These are phyloP conservation scores for Fusarium coffeatum DNA, from an alignment of 2,329 filamentous ascomycete genomes.

Conservation along the genomic window DNA sequence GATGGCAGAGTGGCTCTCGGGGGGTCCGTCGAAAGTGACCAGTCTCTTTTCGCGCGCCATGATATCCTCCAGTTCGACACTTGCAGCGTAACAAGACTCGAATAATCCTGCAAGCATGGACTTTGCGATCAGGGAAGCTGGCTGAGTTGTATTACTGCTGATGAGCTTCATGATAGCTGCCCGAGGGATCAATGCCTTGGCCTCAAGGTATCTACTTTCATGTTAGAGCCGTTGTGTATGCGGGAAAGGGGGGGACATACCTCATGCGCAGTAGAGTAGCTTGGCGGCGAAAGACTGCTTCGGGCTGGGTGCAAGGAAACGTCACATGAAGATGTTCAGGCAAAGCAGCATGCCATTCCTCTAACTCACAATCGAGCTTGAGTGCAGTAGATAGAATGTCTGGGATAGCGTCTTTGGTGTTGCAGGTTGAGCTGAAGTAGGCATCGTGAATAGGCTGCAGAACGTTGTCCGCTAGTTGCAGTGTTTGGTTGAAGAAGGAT, in stretches of 20 bases:
- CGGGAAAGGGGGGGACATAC: not conserved
- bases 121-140: slow-evolving; percentile 27
- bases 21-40: slow-evolving; percentile 36
- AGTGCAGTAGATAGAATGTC: slow-evolving; percentile 34
- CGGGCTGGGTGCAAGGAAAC: slow-evolving; percentile 28
- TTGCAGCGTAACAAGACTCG: slow-evolving; percentile 38
- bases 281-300: slow-evolving; percentile 40
- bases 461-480: slow-evolving; percentile 39
- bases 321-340: slow-evolving; percentile 40
- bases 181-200: slow-evolving; percentile 39
- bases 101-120: slow-evolving; percentile 37
- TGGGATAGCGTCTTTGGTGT: slow-evolving; percentile 5
- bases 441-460: slow-evolving; percentile 37
- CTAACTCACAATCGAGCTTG: slow-evolving; percentile 37
- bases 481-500: slow-evolving; percentile 40
- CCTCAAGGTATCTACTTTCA: slow-evolving; percentile 36
- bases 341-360: slow-evolving; percentile 38
- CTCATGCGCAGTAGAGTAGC: slow-evolving; percentile 41
- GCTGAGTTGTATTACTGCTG: slow-evolving; percentile 6
- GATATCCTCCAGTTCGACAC: slow-evolving; percentile 42
- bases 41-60: slow-evolving; percentile 39
- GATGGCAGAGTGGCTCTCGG: slow-evolving; percentile 37
- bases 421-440: slow-evolving; percentile 20
- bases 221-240: not conserved
- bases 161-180: slow-evolving; percentile 41